Evolutionary conservation across 1,284 basidiomycete genomes (phyloP), one percentile per base, ranked within the genome.

Genomic region (Mycosarcoma mackinlayi): DNA sequence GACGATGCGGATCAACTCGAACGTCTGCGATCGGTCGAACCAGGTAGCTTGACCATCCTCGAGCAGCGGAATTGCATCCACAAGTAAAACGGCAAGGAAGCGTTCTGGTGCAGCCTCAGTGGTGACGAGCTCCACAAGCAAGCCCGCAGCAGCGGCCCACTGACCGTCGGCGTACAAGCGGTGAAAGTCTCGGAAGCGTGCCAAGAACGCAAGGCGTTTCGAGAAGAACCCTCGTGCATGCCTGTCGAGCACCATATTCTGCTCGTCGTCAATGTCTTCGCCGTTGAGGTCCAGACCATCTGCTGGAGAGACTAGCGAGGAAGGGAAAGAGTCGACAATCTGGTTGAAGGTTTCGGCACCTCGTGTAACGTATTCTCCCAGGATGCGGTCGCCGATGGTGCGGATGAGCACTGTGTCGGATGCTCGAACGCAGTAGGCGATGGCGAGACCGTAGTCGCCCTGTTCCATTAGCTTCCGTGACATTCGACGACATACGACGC

Each of bases 161-260:
- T 73, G 55, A 3, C 53, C 58, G 31, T 69, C 66, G 4, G 70
- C 57, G 42, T 75, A 78, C 1, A 77, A 50, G 1, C 73, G 55
- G 47, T 76, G 78, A 41, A 82, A 80, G 48, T 81, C 79, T 34
- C 78, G 64, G 63, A 80, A 80, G 56, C 72, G 67, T 23, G 77
- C 75, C 19, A 80, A 70, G 54, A 82, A 82, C 2, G 73, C 67
- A 9, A 82, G 71, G 23, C 77, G 64, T 21, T 68, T 64, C 1
- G 75, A 76, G 33, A 76, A 75, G 46, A 75, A 72, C 25, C 62
- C 66, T 16, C 44, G 51, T 19, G 63, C 45, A 11, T 55, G 63
- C 33, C 38, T 55, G 41, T 34, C 38, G 28, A 61, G 45, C 2
- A 35, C 39, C 4, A 48, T 31, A 6, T 40, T 39, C 21, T 46